phyloP scores from a whole-genome alignment of 495 filamentous ascomycete species.

The Hypoxylon intermedium region DNA sequence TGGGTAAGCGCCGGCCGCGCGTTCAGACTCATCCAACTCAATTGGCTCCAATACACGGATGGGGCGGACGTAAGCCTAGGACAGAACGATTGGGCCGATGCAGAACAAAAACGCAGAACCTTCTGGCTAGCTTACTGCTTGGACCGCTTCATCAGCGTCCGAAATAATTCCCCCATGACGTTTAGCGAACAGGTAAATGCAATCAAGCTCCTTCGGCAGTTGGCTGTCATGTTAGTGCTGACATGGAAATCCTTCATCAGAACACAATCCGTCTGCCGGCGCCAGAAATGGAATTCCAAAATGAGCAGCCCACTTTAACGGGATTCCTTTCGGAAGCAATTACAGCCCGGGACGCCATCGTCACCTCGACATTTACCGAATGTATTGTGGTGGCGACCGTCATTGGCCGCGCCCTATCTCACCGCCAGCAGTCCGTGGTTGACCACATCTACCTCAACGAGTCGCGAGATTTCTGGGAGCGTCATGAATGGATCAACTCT shows the following conservation, averaged over 20 bases:
- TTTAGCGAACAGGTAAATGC: conserved; percentile 58
- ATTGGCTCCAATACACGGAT: conserved; percentile 50
- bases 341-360: conserved; percentile 31
- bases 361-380: conserved; percentile 54
- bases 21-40: conserved; percentile 56
- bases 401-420: conserved; percentile 54
- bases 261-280: conserved; percentile 55
- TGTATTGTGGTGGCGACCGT: conserved; percentile 57
- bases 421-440: conserved; percentile 46
- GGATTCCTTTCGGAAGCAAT: conserved; percentile 56
- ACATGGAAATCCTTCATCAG: conserved; percentile 36
- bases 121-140: conserved; percentile 60
- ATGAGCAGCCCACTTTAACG: conserved; percentile 51
- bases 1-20: conserved; percentile 56
- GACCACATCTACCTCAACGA: conserved; percentile 35
- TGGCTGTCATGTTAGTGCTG: conserved; percentile 9
- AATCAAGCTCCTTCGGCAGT: not conserved
- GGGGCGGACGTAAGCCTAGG: conserved; percentile 19
- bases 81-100: conserved; percentile 44
- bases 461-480: conserved; percentile 52
- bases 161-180: conserved; percentile 55
- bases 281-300: conserved; percentile 59
- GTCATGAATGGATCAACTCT: conserved; percentile 58
- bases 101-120: conserved; percentile 55
- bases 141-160: conserved; percentile 58